Conservation (phyloP, 2,329 filamentous ascomycete genomes). For the Penicillium fuscoglaucum region DNA sequence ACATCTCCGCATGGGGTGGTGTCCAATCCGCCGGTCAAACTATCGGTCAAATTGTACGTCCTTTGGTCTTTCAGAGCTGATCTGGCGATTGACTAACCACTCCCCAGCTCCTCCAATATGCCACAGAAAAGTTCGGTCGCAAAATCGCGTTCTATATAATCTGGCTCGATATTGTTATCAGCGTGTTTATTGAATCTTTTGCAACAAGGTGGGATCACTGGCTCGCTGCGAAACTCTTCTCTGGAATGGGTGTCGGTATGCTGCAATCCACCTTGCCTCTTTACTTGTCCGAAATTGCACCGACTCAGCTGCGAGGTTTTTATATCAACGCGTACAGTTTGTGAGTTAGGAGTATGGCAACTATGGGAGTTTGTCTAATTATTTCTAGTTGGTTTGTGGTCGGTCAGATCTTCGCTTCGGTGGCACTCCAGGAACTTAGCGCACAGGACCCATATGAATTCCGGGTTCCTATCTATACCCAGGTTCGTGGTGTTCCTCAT, state of each 20-base stretch:
- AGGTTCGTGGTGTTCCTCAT: conserved; percentile 24
- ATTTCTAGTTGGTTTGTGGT: conserved; percentile 44
- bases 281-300: conserved; percentile 47
- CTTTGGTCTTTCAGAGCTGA: not conserved
- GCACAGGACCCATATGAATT: conserved; percentile 36
- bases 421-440: conserved; percentile 43
- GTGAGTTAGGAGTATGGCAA: conserved; percentile 17
- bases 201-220: conserved; percentile 44
- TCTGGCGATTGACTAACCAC: not conserved
- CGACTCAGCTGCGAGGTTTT: conserved; percentile 44
- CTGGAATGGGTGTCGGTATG: conserved; percentile 47
- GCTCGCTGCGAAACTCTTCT: conserved; percentile 38
- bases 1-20: conserved; percentile 44
- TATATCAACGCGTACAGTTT: conserved; percentile 46
- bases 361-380: no score
- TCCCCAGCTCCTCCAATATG: conserved; percentile 35
- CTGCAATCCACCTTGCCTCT: conserved; percentile 46
- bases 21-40: conserved; percentile 44
- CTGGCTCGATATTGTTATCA: conserved; percentile 38
- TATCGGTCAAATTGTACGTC: conserved; percentile 41
- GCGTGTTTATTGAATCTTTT: conserved; percentile 42
- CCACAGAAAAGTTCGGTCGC: conserved; percentile 39
- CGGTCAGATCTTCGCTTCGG: conserved; percentile 46
- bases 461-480: conserved; percentile 46
- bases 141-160: conserved; percentile 40